Conservation (phyloP, 768 basidiomycete genomes). For the Lentinula lateritia region DNA sequence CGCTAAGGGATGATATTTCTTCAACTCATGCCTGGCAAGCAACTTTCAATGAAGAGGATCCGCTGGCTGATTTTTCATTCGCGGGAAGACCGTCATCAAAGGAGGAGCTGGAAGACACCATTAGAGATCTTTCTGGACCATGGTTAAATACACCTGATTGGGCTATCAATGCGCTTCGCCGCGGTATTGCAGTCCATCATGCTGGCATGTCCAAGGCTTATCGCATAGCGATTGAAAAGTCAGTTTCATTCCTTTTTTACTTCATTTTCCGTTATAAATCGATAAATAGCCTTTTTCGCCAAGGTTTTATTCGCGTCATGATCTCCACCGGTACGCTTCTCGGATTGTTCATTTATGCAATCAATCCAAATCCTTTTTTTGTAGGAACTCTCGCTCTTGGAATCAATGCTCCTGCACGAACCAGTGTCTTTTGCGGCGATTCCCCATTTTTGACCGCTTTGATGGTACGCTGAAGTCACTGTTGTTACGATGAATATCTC, state of each 20-base stretch:
- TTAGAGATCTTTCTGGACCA: slow-evolving; percentile 29
- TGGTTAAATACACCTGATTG: slow-evolving; percentile 31
- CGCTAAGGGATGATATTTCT: slow-evolving; percentile 9
- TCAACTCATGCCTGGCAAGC: slow-evolving; percentile 14
- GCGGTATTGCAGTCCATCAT: slow-evolving; percentile 70
- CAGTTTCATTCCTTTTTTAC: neutral
- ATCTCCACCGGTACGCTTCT: slow-evolving; percentile 45
- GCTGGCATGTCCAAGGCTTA: slow-evolving; percentile 64
- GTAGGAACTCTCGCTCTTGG: slow-evolving; percentile 59
- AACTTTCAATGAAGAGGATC: slow-evolving; percentile 26
- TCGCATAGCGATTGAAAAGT: slow-evolving; percentile 54
- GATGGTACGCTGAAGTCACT: slow-evolving; percentile 34
- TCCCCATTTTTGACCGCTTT: slow-evolving; percentile 57
- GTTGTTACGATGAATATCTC: slow-evolving; percentile 3
- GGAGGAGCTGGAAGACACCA: slow-evolving; percentile 43
- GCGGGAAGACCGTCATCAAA: slow-evolving; percentile 40
- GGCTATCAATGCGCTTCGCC: slow-evolving; percentile 40
- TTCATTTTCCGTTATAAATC: neutral
- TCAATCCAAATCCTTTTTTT: slow-evolving; percentile 19
- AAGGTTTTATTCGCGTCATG: slow-evolving; percentile 57
- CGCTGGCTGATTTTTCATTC: slow-evolving; percentile 57
- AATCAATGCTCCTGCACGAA: slow-evolving; percentile 70
- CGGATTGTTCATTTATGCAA: slow-evolving; percentile 20
- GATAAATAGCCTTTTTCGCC: slow-evolving; percentile 47
- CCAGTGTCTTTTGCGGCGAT: slow-evolving; percentile 59